Base-by-base conservation (phyloP, 345 rosid genomes). In the Aquilaria yunnanensis region DNA sequence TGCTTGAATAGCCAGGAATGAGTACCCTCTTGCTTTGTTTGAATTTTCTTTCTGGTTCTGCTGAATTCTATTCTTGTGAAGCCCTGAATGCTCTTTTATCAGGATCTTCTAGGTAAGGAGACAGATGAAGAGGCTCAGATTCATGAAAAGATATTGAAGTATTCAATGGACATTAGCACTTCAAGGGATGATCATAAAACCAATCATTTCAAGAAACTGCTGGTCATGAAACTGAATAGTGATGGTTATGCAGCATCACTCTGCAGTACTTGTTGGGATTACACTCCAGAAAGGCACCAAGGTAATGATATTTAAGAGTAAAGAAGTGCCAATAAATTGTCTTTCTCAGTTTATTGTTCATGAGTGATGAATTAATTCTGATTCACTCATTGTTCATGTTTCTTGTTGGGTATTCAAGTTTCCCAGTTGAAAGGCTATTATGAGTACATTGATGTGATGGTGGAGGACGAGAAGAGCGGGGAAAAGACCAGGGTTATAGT, bases 381-480 rank as follows among this genome's bases (percentile, higher is more conserved):
- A 47, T 55, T 48, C 54, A 23, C 8, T 41, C 57, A 16, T 52
- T 10, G 2, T 14, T 31, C 3, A 59, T 5, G 23, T 23, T 23
- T 23, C 23, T 23, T 23, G 23, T 23, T 23, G 23, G 23, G 23
- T 23, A 23, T 23, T 62, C 60, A 57, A 77, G 82, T 69, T 47
- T 70, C 77, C 46, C 71, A 60, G 34, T 78, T 58, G 54, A 49
- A 56, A 47, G 76, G 65, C 2, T 68, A 66, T 33, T 75, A 81
- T 34, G 84, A 81, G 66, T 84, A 75, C 12, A 72, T 84, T 55
- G 83, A 79, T 43, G 81, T 84, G 50, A 72, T 62, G 64, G 57
- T 65, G 45, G 29, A 31, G 47, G 56, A 52, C 47, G 65, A 49
- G 3, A 33, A 12, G 41, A 57, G 33, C 64, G 69, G 59, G 37